A percentile compares a stretch with the other conserved stretches of the same genome.
Conservation (phyloP, 306 rosid genomes). For the Quercus rubra region DNA sequence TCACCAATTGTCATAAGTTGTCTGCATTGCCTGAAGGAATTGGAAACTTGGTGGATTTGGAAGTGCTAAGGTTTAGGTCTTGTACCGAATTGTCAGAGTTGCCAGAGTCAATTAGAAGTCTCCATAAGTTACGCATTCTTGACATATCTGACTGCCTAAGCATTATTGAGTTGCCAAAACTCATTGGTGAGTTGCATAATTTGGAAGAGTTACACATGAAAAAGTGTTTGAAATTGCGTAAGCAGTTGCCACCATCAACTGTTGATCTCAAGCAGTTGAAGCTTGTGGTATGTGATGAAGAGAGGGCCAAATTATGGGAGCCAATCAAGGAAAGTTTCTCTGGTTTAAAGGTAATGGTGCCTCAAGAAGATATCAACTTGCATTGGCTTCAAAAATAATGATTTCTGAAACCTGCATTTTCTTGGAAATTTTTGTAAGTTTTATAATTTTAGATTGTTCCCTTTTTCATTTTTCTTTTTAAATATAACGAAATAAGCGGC, state of each 20-base stretch:
- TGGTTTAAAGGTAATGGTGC: conserved; percentile 15
- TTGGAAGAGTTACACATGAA: conserved; percentile 34
- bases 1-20: conserved; percentile 44
- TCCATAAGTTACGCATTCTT: conserved; percentile 25
- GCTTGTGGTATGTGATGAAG: conserved; percentile 39
- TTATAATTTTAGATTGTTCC: neutral
- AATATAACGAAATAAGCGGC: neutral
- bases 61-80: conserved; percentile 31
- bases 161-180: conserved; percentile 24
- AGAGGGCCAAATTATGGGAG: conserved; percentile 30
- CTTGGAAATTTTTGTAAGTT: neutral
- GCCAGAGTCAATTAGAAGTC: conserved; percentile 21
- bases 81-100: conserved; percentile 25
- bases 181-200: conserved; percentile 35
- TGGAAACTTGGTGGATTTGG: conserved; percentile 21
- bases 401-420: neutral
- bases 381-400: neutral
- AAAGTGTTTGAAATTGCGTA: conserved; percentile 30
- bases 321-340: neutral
- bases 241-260: conserved; percentile 23
- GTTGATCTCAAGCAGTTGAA: conserved; percentile 5
- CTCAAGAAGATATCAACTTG: conserved; percentile 24
- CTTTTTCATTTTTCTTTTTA: neutral
- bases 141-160: conserved; percentile 39
- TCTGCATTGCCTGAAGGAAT: conserved; percentile 27